Evolutionary conservation across 768 basidiomycete species (phyloP), one percentile per base, ranked within the genome.

Genomic region (Bullera alba): DNA sequence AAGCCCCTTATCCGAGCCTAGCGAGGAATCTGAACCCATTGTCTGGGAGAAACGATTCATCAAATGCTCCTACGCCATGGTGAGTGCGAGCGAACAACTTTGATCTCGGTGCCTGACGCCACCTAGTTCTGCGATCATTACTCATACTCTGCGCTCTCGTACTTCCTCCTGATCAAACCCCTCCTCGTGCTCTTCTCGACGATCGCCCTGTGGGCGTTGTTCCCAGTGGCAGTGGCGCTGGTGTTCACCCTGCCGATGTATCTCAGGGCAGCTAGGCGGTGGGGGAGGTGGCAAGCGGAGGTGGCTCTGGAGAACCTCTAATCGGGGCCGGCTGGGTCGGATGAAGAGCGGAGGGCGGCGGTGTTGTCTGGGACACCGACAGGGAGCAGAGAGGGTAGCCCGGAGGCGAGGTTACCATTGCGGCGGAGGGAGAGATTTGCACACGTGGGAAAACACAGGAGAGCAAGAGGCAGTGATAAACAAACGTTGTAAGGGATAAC

Each of bases 61-160:
- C 48, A 72, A 70, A 51, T 70, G 69, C 46, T 63, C 66, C 5
- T 65, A 61, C 48, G 64, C 68, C 19, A 72, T 72, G 70, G 61
- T 69, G 38, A 26, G 60, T n/a, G n/a, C n/a, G n/a, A n/a, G n/a
- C 53, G 42, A 28, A 6, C 21, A 21, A 26, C 19, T 14, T 26
- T 12, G 42, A 26, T 28, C 27, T 25, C 3, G 30, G 12, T 21
- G 25, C 26, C 44, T 54, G 30, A 54, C 26, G 15, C 38, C 5
- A 21, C 30, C 27, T 12, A 58, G 54, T 67, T 65, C 44, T 30
- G 54, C 28, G 70, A 72, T 44, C 65, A 68, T 50, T 60, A 69
- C 21, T 68, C 66, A 0, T 72, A 72, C 42, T 65, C 67, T 12
- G 62, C 66, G 10, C 46, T 72, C 8, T 60, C 61, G 28, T 70